Conservation (phyloP, 1,139 yeast genomes). For the Chernovozyma sophiae-reginae region DNA sequence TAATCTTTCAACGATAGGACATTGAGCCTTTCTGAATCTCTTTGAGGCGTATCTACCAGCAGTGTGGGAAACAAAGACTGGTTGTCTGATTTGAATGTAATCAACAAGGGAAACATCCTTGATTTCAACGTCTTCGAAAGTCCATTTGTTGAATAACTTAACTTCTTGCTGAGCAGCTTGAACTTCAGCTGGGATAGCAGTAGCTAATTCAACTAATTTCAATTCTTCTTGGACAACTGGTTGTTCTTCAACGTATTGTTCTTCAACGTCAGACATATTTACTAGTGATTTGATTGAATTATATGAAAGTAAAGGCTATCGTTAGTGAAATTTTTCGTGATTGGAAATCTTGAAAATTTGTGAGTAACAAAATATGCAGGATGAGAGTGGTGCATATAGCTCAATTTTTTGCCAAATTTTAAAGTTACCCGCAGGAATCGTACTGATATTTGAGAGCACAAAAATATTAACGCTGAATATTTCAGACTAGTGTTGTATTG, state of each 20-base stretch:
- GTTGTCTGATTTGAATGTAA: conserved; percentile 96
- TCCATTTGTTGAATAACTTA: conserved; percentile 99
- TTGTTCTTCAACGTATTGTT: conserved; percentile 35
- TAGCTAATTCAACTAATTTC: conserved; percentile 82
- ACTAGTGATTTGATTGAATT: neutral
- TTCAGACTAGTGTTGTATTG: neutral
- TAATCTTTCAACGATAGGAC: conserved; percentile 98
- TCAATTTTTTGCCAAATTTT: neutral
- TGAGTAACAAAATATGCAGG: neutral
- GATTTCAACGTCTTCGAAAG: conserved; percentile 94
- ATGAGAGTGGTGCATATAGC: neutral
- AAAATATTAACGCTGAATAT: neutral
- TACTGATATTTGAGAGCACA: neutral
- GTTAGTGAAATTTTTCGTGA: neutral
- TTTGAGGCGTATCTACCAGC: conserved; percentile 99
- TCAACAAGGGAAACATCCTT: conserved; percentile 98
- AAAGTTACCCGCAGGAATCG: neutral
- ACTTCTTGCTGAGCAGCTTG: conserved; percentile 95
- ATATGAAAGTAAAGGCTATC: conserved; percentile 1
- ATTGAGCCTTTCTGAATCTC: conserved; percentile 99
- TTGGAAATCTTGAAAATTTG: neutral
- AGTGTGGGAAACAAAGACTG: conserved; percentile 98
- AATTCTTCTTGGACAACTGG: conserved; percentile 70
- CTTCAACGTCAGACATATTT: conserved; percentile 51
- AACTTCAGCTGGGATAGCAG: conserved; percentile 94